Evolutionary conservation across 371 early-diverging fungal species (phyloP), one percentile per base, ranked within the genome.

Genomic region (Phascolomyces articulosus): DNA sequence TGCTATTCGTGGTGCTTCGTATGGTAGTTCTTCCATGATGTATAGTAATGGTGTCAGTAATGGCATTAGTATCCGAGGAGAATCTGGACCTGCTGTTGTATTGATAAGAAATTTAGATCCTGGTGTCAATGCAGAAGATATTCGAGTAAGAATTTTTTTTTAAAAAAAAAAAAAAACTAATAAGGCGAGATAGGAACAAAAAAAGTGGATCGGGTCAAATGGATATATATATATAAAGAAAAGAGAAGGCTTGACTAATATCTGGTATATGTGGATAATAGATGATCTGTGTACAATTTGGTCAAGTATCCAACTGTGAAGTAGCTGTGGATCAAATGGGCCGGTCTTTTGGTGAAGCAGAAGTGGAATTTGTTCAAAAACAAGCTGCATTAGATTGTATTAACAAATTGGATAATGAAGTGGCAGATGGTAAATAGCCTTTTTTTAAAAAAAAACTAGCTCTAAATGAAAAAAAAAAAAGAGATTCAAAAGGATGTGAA

Each of bases 71-170:
- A 83, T 85, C 64, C 74, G 76, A 48, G 87, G 83, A 20, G 82
- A 81, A 68, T 72, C 77, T 18, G 87, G 85, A 0, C 85, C 86
- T 3, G 80, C 78, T 6, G 77, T 70, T 27, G 79, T 87, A 20
- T 69, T 85, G 57, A 74, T 87, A 56, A 78, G 79, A 18, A 85
- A 85, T 48, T 67, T 87, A 55, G 85, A 87, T 66, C 80, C 77
- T 15, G 78, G 71, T 31, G 73, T 83, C 0, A 87, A 80, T 62
- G 76, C 83, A 4, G 86, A 85, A 11, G 88, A 87, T 72, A 77
- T 87, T 15, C 74, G 72, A 67, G 88, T 82, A 84, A 68, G 67
- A 15, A 23, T 21, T 2, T 16, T 16, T 4, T 47, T 47, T 47
- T 47, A 16, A 47, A n/a, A n/a, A n/a, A n/a, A n/a, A n/a, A n/a